phyloP scores from a whole-genome alignment of 2,329 filamentous ascomycete species.

The Bertia moriformis region DNA sequence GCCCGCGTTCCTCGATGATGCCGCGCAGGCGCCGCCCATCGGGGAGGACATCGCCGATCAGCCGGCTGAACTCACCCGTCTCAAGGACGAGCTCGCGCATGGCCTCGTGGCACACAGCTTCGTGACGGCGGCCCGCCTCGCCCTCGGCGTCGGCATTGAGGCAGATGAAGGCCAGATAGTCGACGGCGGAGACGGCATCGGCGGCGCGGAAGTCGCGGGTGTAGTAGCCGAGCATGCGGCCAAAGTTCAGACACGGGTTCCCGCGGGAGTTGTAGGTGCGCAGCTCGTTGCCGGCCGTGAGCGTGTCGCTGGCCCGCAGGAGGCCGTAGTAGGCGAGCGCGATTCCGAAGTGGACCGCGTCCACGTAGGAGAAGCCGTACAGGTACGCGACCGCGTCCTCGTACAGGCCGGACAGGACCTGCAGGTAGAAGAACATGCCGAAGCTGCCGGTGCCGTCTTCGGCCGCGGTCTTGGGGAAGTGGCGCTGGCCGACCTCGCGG shows the following conservation, averaged over 20 bases:
- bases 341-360: conserved; percentile 88
- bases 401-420: conserved; percentile 80
- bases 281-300: conserved; percentile 57
- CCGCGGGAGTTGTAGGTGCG: conserved; percentile 52
- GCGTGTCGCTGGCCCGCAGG: conserved; percentile 71
- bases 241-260: conserved; percentile 80
- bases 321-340: conserved; percentile 80
- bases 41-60: conserved; percentile 78
- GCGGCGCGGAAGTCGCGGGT: conserved; percentile 89
- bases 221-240: conserved; percentile 84
- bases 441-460: conserved; percentile 64
- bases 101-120: conserved; percentile 76
- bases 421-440: conserved; percentile 85
- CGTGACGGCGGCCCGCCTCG: conserved; percentile 61
- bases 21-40: conserved; percentile 78
- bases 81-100: conserved; percentile 91
- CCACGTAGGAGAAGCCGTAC: conserved; percentile 80
- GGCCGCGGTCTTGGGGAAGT: conserved; percentile 70
- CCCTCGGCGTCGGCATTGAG: conserved; percentile 73
- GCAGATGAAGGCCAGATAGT: conserved; percentile 84
- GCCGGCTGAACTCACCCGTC: conserved; percentile 83
- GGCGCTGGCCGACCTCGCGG: conserved; percentile 74
- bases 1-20: conserved; percentile 71
- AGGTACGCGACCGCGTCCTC: conserved; percentile 86
- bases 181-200: conserved; percentile 75